Percentiles rank a stretch among this genome's conserved stretches.
Evolutionary conservation across 2,329 filamentous ascomycete species (phyloP).

Genomic region (Botryotinia globosa): DNA sequence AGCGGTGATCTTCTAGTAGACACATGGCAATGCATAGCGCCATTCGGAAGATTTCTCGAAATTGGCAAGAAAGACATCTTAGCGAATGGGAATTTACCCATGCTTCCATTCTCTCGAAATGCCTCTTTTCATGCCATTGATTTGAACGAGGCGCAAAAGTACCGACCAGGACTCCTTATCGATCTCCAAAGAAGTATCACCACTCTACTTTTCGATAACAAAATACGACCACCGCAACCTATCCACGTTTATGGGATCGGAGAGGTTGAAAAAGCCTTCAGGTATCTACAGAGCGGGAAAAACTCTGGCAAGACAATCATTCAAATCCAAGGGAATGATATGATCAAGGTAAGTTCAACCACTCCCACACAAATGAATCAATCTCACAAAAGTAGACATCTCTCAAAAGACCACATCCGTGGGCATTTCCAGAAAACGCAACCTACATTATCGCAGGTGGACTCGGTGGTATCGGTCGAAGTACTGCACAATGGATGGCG

Average conservation of each 20-base stretch:
- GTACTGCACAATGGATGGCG: conserved; percentile 29
- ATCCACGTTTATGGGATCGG: neutral
- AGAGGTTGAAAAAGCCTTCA: conserved; percentile 36
- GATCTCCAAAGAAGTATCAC: neutral
- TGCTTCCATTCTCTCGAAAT: conserved; percentile 11
- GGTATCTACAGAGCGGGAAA: conserved; percentile 28
- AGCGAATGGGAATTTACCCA: neutral
- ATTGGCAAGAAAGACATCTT: conserved; percentile 5
- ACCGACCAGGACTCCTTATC: neutral
- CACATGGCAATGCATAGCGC: conserved; percentile 11
- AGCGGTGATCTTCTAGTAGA: neutral
- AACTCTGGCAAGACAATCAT: conserved; percentile 36
- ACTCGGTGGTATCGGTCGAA: conserved; percentile 36
- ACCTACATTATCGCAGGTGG: conserved; percentile 37
- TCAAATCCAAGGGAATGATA: conserved; percentile 42
- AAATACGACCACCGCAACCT: neutral
- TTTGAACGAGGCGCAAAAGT: neutral
- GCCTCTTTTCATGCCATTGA: conserved; percentile 18
- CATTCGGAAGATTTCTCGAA: conserved; percentile 4
- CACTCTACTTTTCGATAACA: neutral
- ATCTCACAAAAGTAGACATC: neutral
- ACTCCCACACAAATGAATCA: no score
- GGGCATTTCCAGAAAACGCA: conserved; percentile 12
- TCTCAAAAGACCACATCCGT: neutral
- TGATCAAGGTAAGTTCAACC: conserved; percentile 42